Conservation (phyloP, 371 early-diverging fungal species). For the Neoconidiobolus thromboides region DNA sequence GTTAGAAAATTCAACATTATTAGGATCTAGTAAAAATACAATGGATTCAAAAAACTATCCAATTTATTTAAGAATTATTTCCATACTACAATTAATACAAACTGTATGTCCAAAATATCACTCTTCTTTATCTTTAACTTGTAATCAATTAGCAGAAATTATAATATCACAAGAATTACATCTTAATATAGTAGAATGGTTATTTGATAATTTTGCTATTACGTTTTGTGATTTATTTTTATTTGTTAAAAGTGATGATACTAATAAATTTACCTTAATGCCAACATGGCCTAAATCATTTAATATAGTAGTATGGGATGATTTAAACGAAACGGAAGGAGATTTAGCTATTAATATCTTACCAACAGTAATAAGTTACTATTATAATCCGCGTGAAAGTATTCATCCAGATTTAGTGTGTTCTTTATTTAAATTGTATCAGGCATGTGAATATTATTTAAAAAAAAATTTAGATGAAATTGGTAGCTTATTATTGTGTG, state of each 20-base stretch:
- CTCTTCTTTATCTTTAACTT: conserved; percentile 41
- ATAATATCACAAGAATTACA: conserved; percentile 29
- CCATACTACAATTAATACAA: not conserved
- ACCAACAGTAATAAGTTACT: conserved; percentile 1
- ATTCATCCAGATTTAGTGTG: conserved; percentile 32
- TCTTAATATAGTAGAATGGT: conserved; percentile 35
- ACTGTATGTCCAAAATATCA: conserved; percentile 14
- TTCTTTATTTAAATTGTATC: conserved; percentile 48
- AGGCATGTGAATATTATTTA: conserved; percentile 39
- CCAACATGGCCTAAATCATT: not conserved
- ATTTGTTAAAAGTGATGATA: conserved; percentile 17
- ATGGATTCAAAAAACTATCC: not conserved
- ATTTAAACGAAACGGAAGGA: conserved; percentile 25
- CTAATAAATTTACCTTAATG: conserved; percentile 5
- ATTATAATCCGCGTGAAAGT: not conserved
- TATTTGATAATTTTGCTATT: conserved; percentile 39
- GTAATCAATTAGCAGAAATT: conserved; percentile 49
- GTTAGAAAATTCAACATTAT: not conserved
- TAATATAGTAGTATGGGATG: conserved; percentile 17
- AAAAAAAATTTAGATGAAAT: conserved; percentile 36
- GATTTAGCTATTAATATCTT: not conserved
- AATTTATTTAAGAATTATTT: not conserved
- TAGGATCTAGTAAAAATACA: not conserved
- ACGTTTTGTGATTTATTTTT: conserved; percentile 43
- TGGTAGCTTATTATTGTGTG: conserved; percentile 52